phyloP scores from a whole-genome alignment of 2,329 filamentous ascomycete genomes.

The Dichotomopilus funicola region DNA sequence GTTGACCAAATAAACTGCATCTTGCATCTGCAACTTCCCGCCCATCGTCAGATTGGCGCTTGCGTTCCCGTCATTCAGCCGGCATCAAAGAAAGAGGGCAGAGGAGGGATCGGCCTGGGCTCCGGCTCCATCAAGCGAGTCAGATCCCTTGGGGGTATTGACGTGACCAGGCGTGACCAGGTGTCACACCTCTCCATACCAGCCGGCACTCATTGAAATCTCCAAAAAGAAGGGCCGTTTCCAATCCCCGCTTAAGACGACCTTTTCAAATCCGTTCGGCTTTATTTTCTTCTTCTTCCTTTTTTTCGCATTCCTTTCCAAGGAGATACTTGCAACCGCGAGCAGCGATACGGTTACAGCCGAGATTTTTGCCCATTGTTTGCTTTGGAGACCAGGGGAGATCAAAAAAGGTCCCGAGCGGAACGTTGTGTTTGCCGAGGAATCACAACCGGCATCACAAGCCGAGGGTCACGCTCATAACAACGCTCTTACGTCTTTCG shows the following conservation, averaged over 20 bases:
- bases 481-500: not conserved
- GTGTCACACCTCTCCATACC: too few relatives aligned
- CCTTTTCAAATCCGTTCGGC: too few relatives aligned
- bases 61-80: constrained; percentile 8
- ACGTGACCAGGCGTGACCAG: too few relatives aligned
- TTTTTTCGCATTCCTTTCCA: too few relatives aligned
- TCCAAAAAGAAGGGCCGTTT: too few relatives aligned
- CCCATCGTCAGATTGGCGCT: constrained; percentile 12
- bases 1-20: not conserved
- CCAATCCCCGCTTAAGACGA: too few relatives aligned
- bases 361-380: too few relatives aligned
- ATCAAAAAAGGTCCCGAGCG: not conserved
- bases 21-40: constrained; percentile 20
- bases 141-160: not conserved
- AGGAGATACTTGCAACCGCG: too few relatives aligned
- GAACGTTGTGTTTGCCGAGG: constrained; percentile 1
- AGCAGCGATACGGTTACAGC: too few relatives aligned
- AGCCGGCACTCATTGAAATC: too few relatives aligned
- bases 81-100: not conserved
- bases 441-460: not conserved
- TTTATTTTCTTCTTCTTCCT: too few relatives aligned
- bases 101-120: not conserved
- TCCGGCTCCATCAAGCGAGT: not conserved
- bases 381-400: not conserved
- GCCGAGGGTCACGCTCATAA: not conserved